Conservation (phyloP, 2,329 filamentous ascomycete species). For the Aureobasidium zeae region DNA sequence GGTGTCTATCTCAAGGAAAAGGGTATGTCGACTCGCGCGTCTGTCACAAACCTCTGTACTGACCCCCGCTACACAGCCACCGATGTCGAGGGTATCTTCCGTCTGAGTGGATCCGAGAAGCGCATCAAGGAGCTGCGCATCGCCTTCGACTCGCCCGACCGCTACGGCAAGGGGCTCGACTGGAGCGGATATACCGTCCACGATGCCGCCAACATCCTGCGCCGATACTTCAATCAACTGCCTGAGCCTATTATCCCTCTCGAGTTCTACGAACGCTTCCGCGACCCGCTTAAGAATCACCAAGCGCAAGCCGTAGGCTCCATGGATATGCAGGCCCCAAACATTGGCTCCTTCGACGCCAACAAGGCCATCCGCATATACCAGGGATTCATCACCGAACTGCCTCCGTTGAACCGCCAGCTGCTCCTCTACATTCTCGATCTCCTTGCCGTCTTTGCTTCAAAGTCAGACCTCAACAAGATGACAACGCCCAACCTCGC, state of each 20-base stretch:
- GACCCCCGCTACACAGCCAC: slow-evolving; percentile 55
- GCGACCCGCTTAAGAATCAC: slow-evolving; percentile 66
- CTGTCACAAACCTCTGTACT: neutral
- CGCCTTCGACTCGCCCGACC: slow-evolving; percentile 85
- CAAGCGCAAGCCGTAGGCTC: slow-evolving; percentile 62
- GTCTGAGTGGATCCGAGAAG: slow-evolving; percentile 90
- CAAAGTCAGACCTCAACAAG: slow-evolving; percentile 90
- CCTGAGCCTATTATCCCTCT: slow-evolving; percentile 94
- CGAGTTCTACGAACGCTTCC: slow-evolving; percentile 84
- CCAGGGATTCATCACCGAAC: slow-evolving; percentile 81
- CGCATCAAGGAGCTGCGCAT: slow-evolving; percentile 93
- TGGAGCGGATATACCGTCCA: slow-evolving; percentile 98
- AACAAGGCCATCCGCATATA: slow-evolving; percentile 70
- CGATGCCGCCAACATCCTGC: slow-evolving; percentile 91
- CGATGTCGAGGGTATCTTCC: slow-evolving; percentile 91
- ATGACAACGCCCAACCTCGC: slow-evolving; percentile 94
- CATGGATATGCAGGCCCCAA: slow-evolving; percentile 54
- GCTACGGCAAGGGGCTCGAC: slow-evolving; percentile 91
- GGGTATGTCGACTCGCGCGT: slow-evolving; percentile 46
- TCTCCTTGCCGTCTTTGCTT: slow-evolving; percentile 89
- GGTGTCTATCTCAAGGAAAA: slow-evolving; percentile 97
- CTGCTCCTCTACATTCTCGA: slow-evolving; percentile 92
- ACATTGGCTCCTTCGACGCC: slow-evolving; percentile 65
- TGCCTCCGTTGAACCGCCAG: slow-evolving; percentile 88
- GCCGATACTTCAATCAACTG: slow-evolving; percentile 89